phyloP scores from a whole-genome alignment of 768 basidiomycete species.

The Boletus huronensis region DNA sequence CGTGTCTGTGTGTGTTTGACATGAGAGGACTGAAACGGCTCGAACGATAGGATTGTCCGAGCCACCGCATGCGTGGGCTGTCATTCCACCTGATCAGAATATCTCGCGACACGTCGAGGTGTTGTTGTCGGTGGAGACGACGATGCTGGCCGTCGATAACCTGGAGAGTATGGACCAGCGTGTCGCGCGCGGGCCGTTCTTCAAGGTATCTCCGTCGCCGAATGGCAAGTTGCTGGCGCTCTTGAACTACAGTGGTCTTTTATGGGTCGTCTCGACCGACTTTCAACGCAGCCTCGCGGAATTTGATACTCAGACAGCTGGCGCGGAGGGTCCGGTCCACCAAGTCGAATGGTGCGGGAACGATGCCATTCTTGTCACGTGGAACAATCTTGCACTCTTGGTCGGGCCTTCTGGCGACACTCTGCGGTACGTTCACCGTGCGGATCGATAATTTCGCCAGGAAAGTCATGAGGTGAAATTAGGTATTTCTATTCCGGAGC shows the following conservation, averaged over 20 bases:
- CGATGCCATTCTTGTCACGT: constrained; percentile 87
- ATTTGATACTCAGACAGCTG: constrained; percentile 65
- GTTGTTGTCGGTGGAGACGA: constrained; percentile 73
- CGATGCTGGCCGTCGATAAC: constrained; percentile 84
- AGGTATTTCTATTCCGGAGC: constrained; percentile 81
- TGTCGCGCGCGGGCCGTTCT: constrained; percentile 84
- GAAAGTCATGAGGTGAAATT: constrained; percentile 2
- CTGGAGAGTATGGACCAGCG: constrained; percentile 87
- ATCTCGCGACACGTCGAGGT: constrained; percentile 90
- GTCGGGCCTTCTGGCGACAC: constrained; percentile 93
- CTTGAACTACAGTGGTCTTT: constrained; percentile 62
- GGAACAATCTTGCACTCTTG: constrained; percentile 71
- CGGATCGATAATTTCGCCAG: background rate
- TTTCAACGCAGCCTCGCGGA: constrained; percentile 88
- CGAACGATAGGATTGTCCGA: constrained; percentile 57
- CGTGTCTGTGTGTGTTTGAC: constrained; percentile 5
- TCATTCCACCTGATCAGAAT: constrained; percentile 87
- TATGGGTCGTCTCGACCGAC: constrained; percentile 95
- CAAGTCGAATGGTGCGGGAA: constrained; percentile 96
- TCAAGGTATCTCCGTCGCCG: constrained; percentile 83
- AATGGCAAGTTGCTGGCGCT: constrained; percentile 91
- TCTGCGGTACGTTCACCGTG: constrained; percentile 55
- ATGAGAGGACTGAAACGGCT: constrained; percentile 3
- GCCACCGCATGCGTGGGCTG: constrained; percentile 80
- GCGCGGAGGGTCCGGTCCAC: constrained; percentile 54